Conservation (phyloP, 129 eudicot genomes). For the Cynara cardunculus region DNA sequence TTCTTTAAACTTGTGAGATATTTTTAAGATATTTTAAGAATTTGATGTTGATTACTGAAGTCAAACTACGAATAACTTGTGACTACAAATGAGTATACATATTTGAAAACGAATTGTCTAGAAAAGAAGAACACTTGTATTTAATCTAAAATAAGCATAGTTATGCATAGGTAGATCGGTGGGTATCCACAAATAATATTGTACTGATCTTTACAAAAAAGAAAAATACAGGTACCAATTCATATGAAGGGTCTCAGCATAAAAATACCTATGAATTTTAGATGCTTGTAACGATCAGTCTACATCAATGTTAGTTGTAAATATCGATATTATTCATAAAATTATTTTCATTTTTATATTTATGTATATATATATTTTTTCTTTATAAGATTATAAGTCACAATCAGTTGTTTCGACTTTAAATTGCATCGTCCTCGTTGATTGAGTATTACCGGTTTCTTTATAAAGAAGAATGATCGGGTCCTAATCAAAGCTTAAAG, state of each 20-base stretch:
- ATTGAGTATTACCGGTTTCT: neutral
- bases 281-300: neutral
- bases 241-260: neutral
- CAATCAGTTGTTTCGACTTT: neutral
- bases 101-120: neutral
- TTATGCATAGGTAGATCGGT: too few relatives aligned
- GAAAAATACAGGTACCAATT: neutral
- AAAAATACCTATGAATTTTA: neutral
- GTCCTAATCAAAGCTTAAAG: too few relatives aligned
- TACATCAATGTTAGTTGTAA: neutral
- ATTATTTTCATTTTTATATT: neutral
- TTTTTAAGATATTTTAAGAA: neutral
- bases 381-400: neutral
- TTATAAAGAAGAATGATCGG: neutral
- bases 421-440: neutral
- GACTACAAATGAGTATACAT: neutral
- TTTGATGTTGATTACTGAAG: neutral
- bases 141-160: neutral
- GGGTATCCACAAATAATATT: too few relatives aligned
- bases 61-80: neutral
- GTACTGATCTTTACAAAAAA: too few relatives aligned
- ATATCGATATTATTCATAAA: neutral
- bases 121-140: neutral
- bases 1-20: neutral
- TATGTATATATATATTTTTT: neutral